Evolutionary conservation across 176 grass and related monocot genomes (phyloP), one percentile per base, ranked within the genome.

Genomic region (Oryza officinalis): DNA sequence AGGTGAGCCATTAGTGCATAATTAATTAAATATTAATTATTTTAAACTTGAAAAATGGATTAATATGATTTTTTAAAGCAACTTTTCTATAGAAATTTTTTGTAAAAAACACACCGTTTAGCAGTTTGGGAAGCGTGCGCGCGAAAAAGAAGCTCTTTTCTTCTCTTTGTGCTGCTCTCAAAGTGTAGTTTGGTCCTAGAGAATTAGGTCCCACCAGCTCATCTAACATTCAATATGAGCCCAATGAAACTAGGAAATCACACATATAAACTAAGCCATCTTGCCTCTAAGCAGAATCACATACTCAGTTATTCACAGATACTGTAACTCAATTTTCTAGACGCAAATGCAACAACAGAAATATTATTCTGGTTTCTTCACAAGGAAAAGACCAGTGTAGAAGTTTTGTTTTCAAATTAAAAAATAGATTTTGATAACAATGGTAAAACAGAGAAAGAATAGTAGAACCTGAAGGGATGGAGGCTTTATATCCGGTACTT

Each of bases 401-500:
- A 76, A 75, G 32, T 69, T 68, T 8, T 80, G 28, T 26, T 52
- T 18, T 65, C 11, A 49, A 64, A 75, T 37, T 47, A 38, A 35
- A 65, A 28, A 60, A 15, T 69, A 26, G 46, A 84, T 38, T 89
- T 50, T n/a, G 68, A 75, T 5, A 88, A 81, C 11, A 52, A 67
- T 4, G 69, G 13, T 3, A 8, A 38, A 73, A 37, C 8, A 83
- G 41, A 87, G 76, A 83, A 54, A 61, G 74, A 61, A 68, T 67
- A 61, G 77, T 66, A 68, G 70, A 96, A 97, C 95, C 92, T 98
- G 95, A 45, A 98, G 91, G 88, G 86, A 94, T 86, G 95, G 95
- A 88, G 92, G 72, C 74, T 94, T 93, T 85, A 98, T 90, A 73
- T 93, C 86, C 12, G 81, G 84, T 89, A 98, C 84, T 89, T 93